Evolutionary conservation across 2,329 filamentous ascomycete genomes (phyloP).

Genomic region (Tolypocladium paradoxum): DNA sequence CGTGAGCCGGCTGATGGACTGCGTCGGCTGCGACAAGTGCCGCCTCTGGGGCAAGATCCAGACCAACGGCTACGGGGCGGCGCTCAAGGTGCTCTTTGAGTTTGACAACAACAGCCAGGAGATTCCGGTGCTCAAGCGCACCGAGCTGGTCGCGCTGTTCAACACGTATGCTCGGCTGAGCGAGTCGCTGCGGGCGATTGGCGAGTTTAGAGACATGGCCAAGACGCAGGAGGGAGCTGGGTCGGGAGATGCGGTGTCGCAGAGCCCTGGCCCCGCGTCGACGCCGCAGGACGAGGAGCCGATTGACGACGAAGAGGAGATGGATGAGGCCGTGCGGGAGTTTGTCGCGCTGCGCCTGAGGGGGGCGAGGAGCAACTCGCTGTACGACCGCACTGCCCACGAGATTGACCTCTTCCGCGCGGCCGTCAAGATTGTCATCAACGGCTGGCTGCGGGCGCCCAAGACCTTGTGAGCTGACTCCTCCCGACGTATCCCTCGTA

Average conservation of each 20-base stretch:
- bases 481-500: neutral
- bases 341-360: slow-evolving; percentile 17
- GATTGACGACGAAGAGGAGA: slow-evolving; percentile 23
- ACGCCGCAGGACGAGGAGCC: slow-evolving; percentile 25
- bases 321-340: slow-evolving; percentile 16
- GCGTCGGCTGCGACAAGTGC: slow-evolving; percentile 97
- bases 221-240: slow-evolving; percentile 17
- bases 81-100: slow-evolving; percentile 92
- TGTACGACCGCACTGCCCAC: slow-evolving; percentile 47
- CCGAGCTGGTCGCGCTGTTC: slow-evolving; percentile 86
- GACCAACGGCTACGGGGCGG: slow-evolving; percentile 87
- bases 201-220: slow-evolving; percentile 54
- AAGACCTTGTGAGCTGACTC: slow-evolving; percentile 51
- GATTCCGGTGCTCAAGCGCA: slow-evolving; percentile 67
- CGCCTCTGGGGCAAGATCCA: slow-evolving; percentile 96
- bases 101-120: slow-evolving; percentile 60
- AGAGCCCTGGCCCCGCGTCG: neutral
- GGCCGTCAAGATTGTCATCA: slow-evolving; percentile 55
- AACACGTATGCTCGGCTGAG: slow-evolving; percentile 88
- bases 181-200: slow-evolving; percentile 65
- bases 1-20: slow-evolving; percentile 94
- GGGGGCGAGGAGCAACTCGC: slow-evolving; percentile 14
- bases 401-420: slow-evolving; percentile 56
- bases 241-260: neutral
- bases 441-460: slow-evolving; percentile 61